These are phyloP conservation scores for Solanum peruvianum DNA, from an alignment of 257 asterid genomes.

Conservation along the genomic window DNA sequence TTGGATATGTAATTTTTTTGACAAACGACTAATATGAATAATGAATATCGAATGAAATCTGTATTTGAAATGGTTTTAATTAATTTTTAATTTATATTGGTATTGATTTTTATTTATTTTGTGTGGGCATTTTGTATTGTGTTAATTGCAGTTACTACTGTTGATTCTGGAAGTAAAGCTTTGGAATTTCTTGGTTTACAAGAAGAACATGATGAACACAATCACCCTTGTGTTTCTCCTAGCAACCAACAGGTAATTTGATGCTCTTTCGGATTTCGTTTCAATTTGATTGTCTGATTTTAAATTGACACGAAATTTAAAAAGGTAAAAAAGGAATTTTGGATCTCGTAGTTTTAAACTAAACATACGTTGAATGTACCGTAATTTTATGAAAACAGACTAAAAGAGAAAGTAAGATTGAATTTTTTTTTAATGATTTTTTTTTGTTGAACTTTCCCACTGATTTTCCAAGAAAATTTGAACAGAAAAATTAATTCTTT, in stretches of 20 bases:
- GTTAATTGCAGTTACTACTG: slow-evolving; percentile 39
- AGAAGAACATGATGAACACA: slow-evolving; percentile 17
- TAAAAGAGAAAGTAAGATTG: neutral
- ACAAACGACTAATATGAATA: neutral
- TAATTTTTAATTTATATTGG: neutral
- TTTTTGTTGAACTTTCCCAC: neutral
- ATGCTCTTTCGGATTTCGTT: too few species aligned
- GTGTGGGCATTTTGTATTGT: slow-evolving; percentile 2
- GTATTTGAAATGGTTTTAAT: neutral
- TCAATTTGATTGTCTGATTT: neutral
- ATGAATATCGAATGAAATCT: neutral
- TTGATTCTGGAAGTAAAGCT: slow-evolving; percentile 59
- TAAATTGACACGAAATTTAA: accelerated
- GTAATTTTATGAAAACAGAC: neutral
- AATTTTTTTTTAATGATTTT: neutral
- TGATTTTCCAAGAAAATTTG: neutral
- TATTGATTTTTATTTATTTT: neutral
- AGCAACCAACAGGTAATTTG: slow-evolving; percentile 24
- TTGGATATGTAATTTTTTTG: neutral
- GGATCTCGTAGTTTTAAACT: neutral
- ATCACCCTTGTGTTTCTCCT: slow-evolving; percentile 22
- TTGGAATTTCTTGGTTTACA: slow-evolving; percentile 44
- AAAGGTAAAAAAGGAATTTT: neutral
- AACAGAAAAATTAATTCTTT: neutral
- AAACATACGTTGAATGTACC: neutral